Percentiles rank a stretch among this genome's conserved stretches.
These are phyloP conservation scores for Thalassiosira sp. DNA, from an alignment of 352 stramenopile species.

Conservation along the genomic window DNA sequence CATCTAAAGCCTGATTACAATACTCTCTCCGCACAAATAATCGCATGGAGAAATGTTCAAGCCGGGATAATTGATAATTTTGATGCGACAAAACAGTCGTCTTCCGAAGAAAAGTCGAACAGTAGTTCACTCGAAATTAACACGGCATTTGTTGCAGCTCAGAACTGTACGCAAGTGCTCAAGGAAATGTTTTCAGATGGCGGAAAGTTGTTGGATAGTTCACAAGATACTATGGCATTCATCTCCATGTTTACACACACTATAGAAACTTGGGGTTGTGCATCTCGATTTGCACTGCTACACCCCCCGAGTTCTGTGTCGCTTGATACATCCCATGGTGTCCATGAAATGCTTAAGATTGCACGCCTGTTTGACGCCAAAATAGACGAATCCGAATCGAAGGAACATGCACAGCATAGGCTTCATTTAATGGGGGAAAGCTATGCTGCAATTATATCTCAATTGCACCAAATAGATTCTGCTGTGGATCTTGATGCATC, in stretches of 20 bases:
- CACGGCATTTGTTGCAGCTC: constrained; percentile 22
- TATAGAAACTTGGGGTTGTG: constrained; percentile 39
- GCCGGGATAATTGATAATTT: constrained; percentile 8
- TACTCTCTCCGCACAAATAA: constrained; percentile 35
- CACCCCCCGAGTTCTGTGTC: constrained; percentile 2
- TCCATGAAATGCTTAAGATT: constrained; percentile 51
- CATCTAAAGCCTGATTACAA: constrained; percentile 37
- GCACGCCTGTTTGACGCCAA: constrained; percentile 17
- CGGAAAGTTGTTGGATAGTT: constrained; percentile 1
- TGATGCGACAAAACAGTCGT: constrained; percentile 2
- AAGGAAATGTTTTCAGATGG: constrained; percentile 24
- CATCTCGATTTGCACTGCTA: constrained; percentile 27
- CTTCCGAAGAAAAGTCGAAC: not conserved
- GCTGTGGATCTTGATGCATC: not conserved
- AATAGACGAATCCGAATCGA: constrained; percentile 12
- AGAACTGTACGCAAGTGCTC: constrained; percentile 32
- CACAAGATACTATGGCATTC: constrained; percentile 24
- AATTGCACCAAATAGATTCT: constrained; percentile 49
- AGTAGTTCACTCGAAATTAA: constrained; percentile 6
- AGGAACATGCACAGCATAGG: constrained; percentile 5
- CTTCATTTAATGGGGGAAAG: constrained; percentile 41
- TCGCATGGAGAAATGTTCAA: constrained; percentile 41
- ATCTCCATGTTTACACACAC: constrained; percentile 32
- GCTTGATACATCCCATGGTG: constrained; percentile 20
- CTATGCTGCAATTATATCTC: constrained; percentile 37